These are phyloP conservation scores for Boletus subparvulus DNA, from an alignment of 768 basidiomycete species.

Conservation along the genomic window DNA sequence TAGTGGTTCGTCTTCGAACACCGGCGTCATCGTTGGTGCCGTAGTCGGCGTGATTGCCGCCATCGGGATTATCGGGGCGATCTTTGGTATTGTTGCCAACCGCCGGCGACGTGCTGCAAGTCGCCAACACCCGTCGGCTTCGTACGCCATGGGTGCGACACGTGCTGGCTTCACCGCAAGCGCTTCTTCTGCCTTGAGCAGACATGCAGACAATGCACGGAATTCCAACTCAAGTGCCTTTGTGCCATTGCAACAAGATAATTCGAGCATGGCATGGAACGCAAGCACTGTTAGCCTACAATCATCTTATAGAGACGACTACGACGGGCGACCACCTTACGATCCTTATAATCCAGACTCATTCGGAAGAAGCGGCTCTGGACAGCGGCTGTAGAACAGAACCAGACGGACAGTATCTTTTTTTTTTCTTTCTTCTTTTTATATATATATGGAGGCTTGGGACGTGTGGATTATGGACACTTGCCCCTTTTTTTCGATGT, in stretches of 20 bases:
- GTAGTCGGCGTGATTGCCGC: conserved; percentile 33
- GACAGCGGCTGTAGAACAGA: conserved; percentile 25
- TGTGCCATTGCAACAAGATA: conserved; percentile 67
- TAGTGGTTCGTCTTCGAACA: conserved; percentile 25
- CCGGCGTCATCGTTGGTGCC: conserved; percentile 27
- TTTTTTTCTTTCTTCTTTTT: background rate
- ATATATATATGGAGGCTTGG: background rate
- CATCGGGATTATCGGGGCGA: conserved; percentile 31
- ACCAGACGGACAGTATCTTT: background rate
- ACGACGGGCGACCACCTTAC: conserved; percentile 17
- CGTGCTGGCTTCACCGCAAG: conserved; percentile 29
- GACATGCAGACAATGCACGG: conserved; percentile 29
- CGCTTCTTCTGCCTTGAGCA: conserved; percentile 19
- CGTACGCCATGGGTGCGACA: conserved; percentile 41
- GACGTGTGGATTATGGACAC: conserved; percentile 8
- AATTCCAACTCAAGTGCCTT: conserved; percentile 69
- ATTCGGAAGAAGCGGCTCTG: conserved; percentile 27
- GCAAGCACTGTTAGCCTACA: conserved; percentile 50
- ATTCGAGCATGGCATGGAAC: conserved; percentile 57
- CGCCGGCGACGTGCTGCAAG: conserved; percentile 49
- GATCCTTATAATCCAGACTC: conserved; percentile 29
- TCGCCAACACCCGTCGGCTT: conserved; percentile 30
- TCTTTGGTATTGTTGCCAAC: conserved; percentile 46
- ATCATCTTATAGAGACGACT: conserved; percentile 38
- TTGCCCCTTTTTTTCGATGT: background rate